Conservation (phyloP, 768 basidiomycete species). For the Xerocomus brunneocitrinus region DNA sequence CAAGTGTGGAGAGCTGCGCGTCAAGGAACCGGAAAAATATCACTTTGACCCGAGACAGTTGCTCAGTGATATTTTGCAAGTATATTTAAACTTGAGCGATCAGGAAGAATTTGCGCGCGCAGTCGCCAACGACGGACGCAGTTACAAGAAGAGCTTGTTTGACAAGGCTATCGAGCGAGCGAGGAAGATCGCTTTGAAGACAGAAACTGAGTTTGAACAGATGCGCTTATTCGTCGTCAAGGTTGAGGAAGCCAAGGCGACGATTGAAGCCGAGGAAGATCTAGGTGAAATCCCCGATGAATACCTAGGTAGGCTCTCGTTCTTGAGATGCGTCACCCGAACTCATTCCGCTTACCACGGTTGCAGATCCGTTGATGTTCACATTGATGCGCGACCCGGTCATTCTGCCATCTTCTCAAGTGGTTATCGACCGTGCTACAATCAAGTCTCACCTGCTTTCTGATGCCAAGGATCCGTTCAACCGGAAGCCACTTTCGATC, state of each 20-base stretch:
- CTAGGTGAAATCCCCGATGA: constrained; percentile 93
- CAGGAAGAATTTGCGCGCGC: constrained; percentile 76
- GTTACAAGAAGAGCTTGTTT: constrained; percentile 82
- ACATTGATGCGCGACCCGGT: constrained; percentile 96
- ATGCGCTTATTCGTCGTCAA: constrained; percentile 67
- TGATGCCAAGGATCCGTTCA: constrained; percentile 93
- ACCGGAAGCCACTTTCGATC: constrained; percentile 74
- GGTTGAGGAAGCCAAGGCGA: constrained; percentile 80
- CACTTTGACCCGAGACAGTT: constrained; percentile 82
- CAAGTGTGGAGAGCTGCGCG: constrained; percentile 78
- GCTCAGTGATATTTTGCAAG: constrained; percentile 81
- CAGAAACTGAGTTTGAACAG: constrained; percentile 67
- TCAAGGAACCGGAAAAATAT: constrained; percentile 83
- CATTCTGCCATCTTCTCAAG: constrained; percentile 74
- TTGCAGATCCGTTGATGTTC: constrained; percentile 80
- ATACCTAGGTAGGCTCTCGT: constrained; percentile 65
- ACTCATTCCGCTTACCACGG: background rate
- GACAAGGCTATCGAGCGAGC: constrained; percentile 71
- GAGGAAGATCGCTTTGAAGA: constrained; percentile 60
- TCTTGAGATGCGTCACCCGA: background rate
- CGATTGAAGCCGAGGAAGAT: constrained; percentile 85
- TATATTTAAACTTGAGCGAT: constrained; percentile 84
- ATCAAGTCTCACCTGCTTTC: constrained; percentile 95
- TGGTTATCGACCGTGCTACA: constrained; percentile 80
- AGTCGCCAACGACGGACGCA: constrained; percentile 91